These are phyloP conservation scores for Phycomyces blakesleeanus DNA, from an alignment of 192 early-diverging fungal species.

Conservation along the genomic window DNA sequence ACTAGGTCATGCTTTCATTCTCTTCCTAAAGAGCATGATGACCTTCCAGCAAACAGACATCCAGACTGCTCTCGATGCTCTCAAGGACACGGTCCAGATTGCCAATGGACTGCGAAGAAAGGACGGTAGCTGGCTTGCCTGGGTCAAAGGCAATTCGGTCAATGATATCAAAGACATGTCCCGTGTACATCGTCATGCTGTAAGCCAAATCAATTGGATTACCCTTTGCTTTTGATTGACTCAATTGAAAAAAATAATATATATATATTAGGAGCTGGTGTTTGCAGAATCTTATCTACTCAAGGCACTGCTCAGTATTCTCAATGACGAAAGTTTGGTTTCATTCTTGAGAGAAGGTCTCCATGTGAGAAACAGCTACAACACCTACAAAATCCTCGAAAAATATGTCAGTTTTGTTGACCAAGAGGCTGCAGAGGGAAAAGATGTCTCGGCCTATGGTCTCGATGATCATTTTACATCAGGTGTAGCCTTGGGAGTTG, in stretches of 20 bases:
- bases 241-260: too few relatives aligned
- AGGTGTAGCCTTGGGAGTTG: conserved; percentile 76
- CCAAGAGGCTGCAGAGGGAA: conserved; percentile 44
- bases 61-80: conserved; percentile 51
- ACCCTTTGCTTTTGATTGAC: background rate
- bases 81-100: conserved; percentile 61
- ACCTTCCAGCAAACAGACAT: conserved; percentile 78
- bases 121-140: conserved; percentile 44
- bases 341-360: conserved; percentile 79
- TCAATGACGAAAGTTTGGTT: conserved; percentile 73
- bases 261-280: conserved; percentile 59
- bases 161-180: conserved; percentile 52
- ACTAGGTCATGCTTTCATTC: conserved; percentile 66
- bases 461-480: conserved; percentile 81
- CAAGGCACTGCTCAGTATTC: conserved; percentile 69
- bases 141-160: conserved; percentile 40
- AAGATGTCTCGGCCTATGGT: conserved; percentile 40
- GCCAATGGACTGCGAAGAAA: conserved; percentile 59
- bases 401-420: conserved; percentile 45
- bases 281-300: conserved; percentile 75
- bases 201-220: conserved; percentile 28
- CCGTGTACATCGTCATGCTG: conserved; percentile 57
- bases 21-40: conserved; percentile 68
- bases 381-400: conserved; percentile 58
- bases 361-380: conserved; percentile 70